Base-by-base conservation (phyloP, 805 yeast genomes). In the Tetrapisispora fleetii region DNA sequence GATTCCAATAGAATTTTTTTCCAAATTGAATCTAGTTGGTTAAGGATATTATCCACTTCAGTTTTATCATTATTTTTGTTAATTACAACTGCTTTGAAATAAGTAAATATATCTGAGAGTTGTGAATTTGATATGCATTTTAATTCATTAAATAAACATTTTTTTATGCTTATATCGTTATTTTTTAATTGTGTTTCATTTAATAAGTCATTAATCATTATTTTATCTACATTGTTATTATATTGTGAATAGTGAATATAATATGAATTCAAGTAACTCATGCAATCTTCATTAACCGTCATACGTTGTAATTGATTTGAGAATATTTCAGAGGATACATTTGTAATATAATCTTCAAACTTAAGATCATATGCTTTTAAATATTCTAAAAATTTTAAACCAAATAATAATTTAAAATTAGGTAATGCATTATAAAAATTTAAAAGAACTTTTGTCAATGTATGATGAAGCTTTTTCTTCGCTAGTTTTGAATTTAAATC, bases 321-420 rank as follows among this genome's bases (percentile, higher is more conserved):
- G 39, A 61, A 63, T 18, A 48, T 37, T 1, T 22, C 18, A 11
- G 33, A 32, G 21, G 50, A 48, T 48, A 59, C 52, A 37, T 61
- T 59, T 28, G 57, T 62, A 32, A 64, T 55, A 37, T 54, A 63
- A 4, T 44, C 32, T 13, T 53, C 54, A 41, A 59, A 58, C 9
- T 47, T 30, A 16, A 63, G 47, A 17, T 58, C 52, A 45, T 51
- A 63, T 39, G 57, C 58, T 17, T 47, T 45, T n/a, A 60, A 47
- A 28, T 63, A 64, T 45, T 64, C 63, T 18, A 63, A 48, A 49
- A 64, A 56, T 50, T 65, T 65, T 43, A 65, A 40, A 3, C 64
- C 67, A 42, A 61, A 60, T 14, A 62, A 45, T 3, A 53, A 49
- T 49, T 58, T 62, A 27, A 46, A 52, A 7, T 45, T 45, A 3